Evolutionary conservation across 768 basidiomycete genomes (phyloP).

Genomic region (Ramaria sp.): DNA sequence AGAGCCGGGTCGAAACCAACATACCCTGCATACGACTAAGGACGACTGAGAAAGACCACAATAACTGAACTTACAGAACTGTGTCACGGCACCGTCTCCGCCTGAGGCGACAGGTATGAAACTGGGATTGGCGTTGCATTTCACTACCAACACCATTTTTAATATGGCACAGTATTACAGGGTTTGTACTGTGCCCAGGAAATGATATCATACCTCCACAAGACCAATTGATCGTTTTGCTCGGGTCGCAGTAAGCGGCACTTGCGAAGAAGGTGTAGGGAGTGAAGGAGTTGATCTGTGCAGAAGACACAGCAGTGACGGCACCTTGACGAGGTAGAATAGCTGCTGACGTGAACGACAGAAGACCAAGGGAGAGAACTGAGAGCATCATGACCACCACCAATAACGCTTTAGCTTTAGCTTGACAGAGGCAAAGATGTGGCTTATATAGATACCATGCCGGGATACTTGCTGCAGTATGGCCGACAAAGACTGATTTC

Average conservation of each 20-base stretch:
- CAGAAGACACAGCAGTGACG: slow-evolving; percentile 9
- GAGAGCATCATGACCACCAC: neutral
- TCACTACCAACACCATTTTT: slow-evolving; percentile 18
- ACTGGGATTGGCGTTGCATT: slow-evolving; percentile 34
- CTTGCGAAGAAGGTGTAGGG: slow-evolving; percentile 43
- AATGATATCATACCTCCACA: slow-evolving; percentile 35
- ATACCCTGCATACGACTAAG: neutral
- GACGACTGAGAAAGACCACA: neutral
- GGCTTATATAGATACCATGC: no score
- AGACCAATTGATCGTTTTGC: slow-evolving; percentile 35
- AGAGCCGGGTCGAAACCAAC: slow-evolving; percentile 6
- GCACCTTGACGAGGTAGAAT: slow-evolving; percentile 6
- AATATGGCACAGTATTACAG: neutral
- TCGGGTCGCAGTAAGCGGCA: slow-evolving; percentile 37
- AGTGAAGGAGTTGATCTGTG: slow-evolving; percentile 32
- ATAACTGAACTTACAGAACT: slow-evolving; percentile 28
- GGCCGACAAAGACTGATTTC: no score
- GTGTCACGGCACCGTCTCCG: slow-evolving; percentile 28
- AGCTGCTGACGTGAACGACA: neutral
- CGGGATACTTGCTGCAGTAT: no score
- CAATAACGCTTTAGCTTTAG: no score
- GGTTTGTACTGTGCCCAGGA: no score
- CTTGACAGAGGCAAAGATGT: no score
- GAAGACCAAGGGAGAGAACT: neutral
- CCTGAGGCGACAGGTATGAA: slow-evolving; percentile 37